These are phyloP conservation scores for Bothriochloa decipiens DNA, from an alignment of 176 grass and related monocot genomes.

Conservation along the genomic window DNA sequence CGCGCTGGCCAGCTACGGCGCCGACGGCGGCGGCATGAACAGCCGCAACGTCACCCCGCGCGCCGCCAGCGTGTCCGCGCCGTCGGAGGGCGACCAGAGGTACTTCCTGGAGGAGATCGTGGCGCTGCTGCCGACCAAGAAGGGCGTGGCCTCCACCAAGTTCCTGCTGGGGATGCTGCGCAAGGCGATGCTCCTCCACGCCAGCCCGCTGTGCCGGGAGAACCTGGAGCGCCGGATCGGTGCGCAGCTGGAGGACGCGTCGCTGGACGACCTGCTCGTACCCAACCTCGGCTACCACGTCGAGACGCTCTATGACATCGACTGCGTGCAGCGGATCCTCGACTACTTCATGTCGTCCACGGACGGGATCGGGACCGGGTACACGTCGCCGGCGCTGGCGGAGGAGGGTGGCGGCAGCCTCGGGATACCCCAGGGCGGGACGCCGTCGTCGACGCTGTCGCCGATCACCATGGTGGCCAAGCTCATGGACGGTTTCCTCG, in stretches of 20 bases:
- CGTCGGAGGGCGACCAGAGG: slow-evolving; percentile 72
- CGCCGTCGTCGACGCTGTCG: slow-evolving; percentile 42
- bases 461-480: slow-evolving; percentile 73
- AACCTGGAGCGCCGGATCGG: slow-evolving; percentile 83
- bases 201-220: slow-evolving; percentile 67
- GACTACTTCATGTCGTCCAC: slow-evolving; percentile 80
- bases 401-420: slow-evolving; percentile 46
- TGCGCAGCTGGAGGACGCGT: slow-evolving; percentile 77
- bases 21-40: slow-evolving; percentile 15
- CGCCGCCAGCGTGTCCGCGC: slow-evolving; percentile 45
- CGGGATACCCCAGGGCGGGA: slow-evolving; percentile 28
- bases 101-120: slow-evolving; percentile 94
- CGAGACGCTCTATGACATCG: slow-evolving; percentile 84
- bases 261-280: slow-evolving; percentile 77
- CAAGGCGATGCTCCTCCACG: slow-evolving; percentile 72
- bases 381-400: slow-evolving; percentile 46
- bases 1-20: slow-evolving; percentile 22
- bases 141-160: slow-evolving; percentile 74
- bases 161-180: slow-evolving; percentile 79
- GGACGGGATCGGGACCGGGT: slow-evolving; percentile 49
- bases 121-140: slow-evolving; percentile 70
- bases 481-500: slow-evolving; percentile 81
- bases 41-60: slow-evolving; percentile 56
- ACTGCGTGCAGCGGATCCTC: slow-evolving; percentile 82
- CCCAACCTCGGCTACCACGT: slow-evolving; percentile 74